Base-by-base conservation (phyloP, 2,329 filamentous ascomycete genomes). In the Nemania abortiva region DNA sequence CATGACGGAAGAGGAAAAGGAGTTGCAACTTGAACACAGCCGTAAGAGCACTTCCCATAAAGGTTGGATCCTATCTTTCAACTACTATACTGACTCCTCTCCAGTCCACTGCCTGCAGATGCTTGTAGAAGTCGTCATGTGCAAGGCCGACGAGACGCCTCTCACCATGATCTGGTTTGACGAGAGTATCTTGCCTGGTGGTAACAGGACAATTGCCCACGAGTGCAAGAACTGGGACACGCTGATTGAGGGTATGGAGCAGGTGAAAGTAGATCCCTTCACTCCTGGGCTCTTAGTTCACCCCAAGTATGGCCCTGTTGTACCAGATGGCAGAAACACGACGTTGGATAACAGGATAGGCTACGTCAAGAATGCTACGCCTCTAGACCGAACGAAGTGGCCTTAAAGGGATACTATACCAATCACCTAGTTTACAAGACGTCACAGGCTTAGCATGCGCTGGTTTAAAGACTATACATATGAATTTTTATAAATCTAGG, bases 81-180 rank as follows among this genome's bases (percentile, higher is more conserved):
- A 24, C 24, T 27, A 27, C 2, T 57, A 1, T 11, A 56, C 63
- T 68, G 20, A 69, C 52, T 2, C 2, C 1, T 2, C 20, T 58
- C 1, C 22, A 74, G 73, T 74, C 13, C 73, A 74, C 54, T 74
- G 72, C 47, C 55, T 74, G 18, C 72, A 73, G 37, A 74, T 74
- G 72, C 65, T 74, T 20, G 69, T 74, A 3, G 72, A 74, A 50
- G 70, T 70, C 3, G 59, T 72, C 18, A 74, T 73, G 70, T 74
- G 73, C 66, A 74, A 74, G 45, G 73, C 70, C 20, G 72, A 74
- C 27, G 72, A 74, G 45, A 74, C 73, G 13, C 72, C 72, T 13
- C 67, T 74, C n/a, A 74, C 73, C 31, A 73, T 74, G 72, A 70
- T 70, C 59, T 74, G 73, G 73, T 73, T 74, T 54, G 71, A 74